Evolutionary conservation across 2,329 filamentous ascomycete genomes (phyloP).

Genomic region (Xylariaceae sp.): DNA sequence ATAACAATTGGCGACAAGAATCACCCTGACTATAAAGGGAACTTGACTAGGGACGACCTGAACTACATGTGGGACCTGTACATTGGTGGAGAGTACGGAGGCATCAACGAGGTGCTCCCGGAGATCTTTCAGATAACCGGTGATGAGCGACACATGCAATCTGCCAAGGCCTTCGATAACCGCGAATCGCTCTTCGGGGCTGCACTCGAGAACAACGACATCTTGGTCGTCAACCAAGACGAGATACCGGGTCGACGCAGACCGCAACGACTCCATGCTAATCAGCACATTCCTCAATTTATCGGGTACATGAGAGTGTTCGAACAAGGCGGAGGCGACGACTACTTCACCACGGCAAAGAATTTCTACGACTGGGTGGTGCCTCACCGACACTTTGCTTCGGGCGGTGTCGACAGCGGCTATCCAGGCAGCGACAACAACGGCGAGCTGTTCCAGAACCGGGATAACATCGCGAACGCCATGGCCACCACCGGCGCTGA

Average conservation of each 20-base stretch:
- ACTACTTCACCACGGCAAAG: slow-evolving; percentile 30
- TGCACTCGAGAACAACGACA: slow-evolving; percentile 29
- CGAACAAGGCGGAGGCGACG: slow-evolving; percentile 29
- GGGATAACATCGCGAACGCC: slow-evolving; percentile 32
- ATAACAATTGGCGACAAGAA: slow-evolving; percentile 33
- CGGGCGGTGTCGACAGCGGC: slow-evolving; percentile 30
- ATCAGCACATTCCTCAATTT: slow-evolving; percentile 32
- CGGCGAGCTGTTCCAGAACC: slow-evolving; percentile 33
- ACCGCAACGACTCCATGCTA: slow-evolving; percentile 30
- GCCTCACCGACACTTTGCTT: slow-evolving; percentile 31
- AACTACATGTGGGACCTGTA: slow-evolving; percentile 35
- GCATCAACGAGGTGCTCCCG: slow-evolving; percentile 32
- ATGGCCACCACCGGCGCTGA: slow-evolving; percentile 28
- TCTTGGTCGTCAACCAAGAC: slow-evolving; percentile 27
- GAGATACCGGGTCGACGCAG: slow-evolving; percentile 30
- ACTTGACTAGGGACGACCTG: slow-evolving; percentile 31
- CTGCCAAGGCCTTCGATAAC: slow-evolving; percentile 32
- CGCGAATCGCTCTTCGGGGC: slow-evolving; percentile 31
- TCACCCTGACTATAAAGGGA: slow-evolving; percentile 30
- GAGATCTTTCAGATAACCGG: slow-evolving; percentile 32
- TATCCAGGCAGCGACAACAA: slow-evolving; percentile 31
- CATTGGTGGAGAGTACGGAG: slow-evolving; percentile 32
- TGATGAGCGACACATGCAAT: slow-evolving; percentile 27
- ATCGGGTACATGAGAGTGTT: slow-evolving; percentile 31
- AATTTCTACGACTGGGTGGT: slow-evolving; percentile 34